phyloP scores from a whole-genome alignment of 768 basidiomycete species.

The Tylopilus felleus region DNA sequence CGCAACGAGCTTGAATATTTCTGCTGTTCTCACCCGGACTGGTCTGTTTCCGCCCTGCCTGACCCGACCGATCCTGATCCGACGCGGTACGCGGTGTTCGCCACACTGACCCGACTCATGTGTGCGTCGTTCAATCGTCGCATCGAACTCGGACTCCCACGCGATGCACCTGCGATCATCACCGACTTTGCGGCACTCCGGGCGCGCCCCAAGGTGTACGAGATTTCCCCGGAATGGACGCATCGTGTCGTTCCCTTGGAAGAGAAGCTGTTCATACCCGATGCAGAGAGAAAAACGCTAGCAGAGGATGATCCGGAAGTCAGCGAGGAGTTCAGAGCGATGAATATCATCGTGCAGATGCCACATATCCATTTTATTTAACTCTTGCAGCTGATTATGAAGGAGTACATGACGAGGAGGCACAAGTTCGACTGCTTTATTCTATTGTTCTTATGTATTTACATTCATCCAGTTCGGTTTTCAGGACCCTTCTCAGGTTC shows the following conservation, averaged over 20 bases:
- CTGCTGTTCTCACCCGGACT: conserved; percentile 5
- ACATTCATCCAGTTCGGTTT: too few species aligned
- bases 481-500: too few species aligned
- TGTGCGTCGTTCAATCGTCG: conserved; percentile 12
- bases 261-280: conserved; percentile 1
- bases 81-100: conserved; percentile 1
- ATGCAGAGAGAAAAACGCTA: not conserved
- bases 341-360: conserved; percentile 11
- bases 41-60: conserved; percentile 1
- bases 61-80: conserved; percentile 4
- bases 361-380: conserved; percentile 10
- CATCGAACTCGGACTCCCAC: conserved; percentile 7
- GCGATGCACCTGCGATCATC: conserved; percentile 9
- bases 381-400: not conserved
- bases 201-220: conserved; percentile 11
- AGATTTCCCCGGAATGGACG: conserved; percentile 1
- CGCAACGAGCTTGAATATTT: conserved; percentile 14
- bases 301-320: conserved; percentile 1
- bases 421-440: too few species aligned
- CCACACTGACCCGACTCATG: conserved; percentile 10
- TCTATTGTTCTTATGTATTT: too few species aligned
- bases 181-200: conserved; percentile 8
- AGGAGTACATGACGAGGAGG: not conserved
- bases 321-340: conserved; percentile 8
- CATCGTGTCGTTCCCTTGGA: not conserved